Evolutionary conservation across 2,329 filamentous ascomycete genomes (phyloP).

Genomic region (Exophiala calicioides): DNA sequence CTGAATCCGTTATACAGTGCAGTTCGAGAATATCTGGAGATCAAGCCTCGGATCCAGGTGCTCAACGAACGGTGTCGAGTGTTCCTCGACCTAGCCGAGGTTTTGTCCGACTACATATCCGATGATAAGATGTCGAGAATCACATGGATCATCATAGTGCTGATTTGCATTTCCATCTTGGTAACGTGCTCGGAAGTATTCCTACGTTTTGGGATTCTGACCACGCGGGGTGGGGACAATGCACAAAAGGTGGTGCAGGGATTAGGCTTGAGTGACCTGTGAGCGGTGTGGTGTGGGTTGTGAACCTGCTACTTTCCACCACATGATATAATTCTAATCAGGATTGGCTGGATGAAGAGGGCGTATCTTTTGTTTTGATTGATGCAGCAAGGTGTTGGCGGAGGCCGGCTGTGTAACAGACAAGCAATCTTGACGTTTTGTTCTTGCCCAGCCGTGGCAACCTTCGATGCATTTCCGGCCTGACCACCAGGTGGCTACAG

Average conservation of each 20-base stretch:
- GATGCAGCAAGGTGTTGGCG: neutral
- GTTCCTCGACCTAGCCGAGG: slow-evolving; percentile 94
- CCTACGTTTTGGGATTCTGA: slow-evolving; percentile 76
- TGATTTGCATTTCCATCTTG: slow-evolving; percentile 87
- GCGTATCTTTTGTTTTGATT: neutral
- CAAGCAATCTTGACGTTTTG: neutral
- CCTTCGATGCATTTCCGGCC: too few species aligned
- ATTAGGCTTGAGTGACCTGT: too few species aligned
- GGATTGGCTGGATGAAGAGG: neutral
- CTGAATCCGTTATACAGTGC: slow-evolving; percentile 91
- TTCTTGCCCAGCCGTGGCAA: neutral
- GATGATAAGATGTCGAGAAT: slow-evolving; percentile 87
- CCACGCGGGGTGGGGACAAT: slow-evolving; percentile 19
- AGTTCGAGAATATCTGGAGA: slow-evolving; percentile 95
- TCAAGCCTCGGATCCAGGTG: slow-evolving; percentile 91
- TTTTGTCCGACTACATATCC: slow-evolving; percentile 85
- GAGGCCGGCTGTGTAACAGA: neutral
- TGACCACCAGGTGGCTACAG: too few species aligned
- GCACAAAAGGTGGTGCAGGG: slow-evolving; percentile 4
- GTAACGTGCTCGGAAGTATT: slow-evolving; percentile 90
- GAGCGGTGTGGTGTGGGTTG: slow-evolving; percentile 15
- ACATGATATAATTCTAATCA: neutral
- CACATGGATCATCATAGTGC: slow-evolving; percentile 96
- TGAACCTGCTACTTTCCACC: neutral
- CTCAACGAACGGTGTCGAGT: slow-evolving; percentile 96